Evolutionary conservation across 1,284 basidiomycete species (phyloP).

Genomic region (Kalmanozyma brasiliensis): DNA sequence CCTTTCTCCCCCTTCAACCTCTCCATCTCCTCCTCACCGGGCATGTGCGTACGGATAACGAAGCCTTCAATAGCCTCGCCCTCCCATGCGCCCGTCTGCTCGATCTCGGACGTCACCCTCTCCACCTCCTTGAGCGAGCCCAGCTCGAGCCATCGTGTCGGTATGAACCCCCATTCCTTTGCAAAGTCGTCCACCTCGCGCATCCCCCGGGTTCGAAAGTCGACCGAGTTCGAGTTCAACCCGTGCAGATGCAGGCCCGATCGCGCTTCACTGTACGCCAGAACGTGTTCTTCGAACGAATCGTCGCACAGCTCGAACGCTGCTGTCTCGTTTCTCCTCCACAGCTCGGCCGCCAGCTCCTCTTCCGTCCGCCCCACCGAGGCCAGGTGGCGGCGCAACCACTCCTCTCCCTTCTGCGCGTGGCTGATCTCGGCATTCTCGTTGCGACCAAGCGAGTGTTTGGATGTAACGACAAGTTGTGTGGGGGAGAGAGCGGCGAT

Average conservation of each 20-base stretch:
- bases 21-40: constrained; percentile 65
- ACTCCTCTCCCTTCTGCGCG: constrained; percentile 81
- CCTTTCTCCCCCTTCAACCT: constrained; percentile 17
- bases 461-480: constrained; percentile 87
- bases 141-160: constrained; percentile 76
- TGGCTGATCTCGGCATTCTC: constrained; percentile 71
- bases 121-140: constrained; percentile 78
- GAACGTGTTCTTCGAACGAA: constrained; percentile 95
- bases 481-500: constrained; percentile 83
- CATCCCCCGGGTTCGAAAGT: constrained; percentile 75
- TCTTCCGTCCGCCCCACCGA: constrained; percentile 76
- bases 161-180: constrained; percentile 88
- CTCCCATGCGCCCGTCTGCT: constrained; percentile 79
- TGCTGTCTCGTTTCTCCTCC: constrained; percentile 87
- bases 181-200: constrained; percentile 80
- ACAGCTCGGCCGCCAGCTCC: constrained; percentile 80
- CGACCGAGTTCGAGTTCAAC: constrained; percentile 79
- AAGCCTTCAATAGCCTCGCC: constrained; percentile 93
- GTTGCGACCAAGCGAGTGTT: constrained; percentile 73
- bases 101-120: constrained; percentile 77
- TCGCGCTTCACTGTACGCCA: constrained; percentile 81
- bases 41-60: constrained; percentile 75
- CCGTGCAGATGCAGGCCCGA: constrained; percentile 90
- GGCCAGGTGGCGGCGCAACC: constrained; percentile 81
- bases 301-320: constrained; percentile 90